Evolutionary conservation across 768 basidiomycete genomes (phyloP), one percentile per base, ranked within the genome.

Genomic region (Lactifluus rugatus): DNA sequence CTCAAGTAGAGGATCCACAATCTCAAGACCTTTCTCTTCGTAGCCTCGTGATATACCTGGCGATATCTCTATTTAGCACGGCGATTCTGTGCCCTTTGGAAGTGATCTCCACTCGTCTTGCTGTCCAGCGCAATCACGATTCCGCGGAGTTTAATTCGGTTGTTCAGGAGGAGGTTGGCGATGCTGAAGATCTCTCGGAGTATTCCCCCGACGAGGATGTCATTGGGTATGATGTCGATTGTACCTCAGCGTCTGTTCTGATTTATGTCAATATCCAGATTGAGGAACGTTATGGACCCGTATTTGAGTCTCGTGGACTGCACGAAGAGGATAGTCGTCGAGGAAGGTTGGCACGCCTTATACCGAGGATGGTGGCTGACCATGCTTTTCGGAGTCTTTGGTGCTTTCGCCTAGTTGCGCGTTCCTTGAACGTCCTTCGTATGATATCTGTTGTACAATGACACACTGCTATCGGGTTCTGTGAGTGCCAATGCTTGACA

Each of bases 311-410:
- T 93, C 32, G 68, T 80, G 8, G 87, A 93, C 67, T 91, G 89
- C 58, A 82, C 76, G 11, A 87, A 86, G 70, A 78, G 82, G 62
- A 89, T 92, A 34, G 67, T 86, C 13, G 77, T 85, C 34, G 90
- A 93, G 69, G 91, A 93, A 68, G 91, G 91, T 1, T 79, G 78
- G 72, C 68, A 69, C 63, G 78, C 87, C 0, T 69, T 93, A 54
- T 90, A 88, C 67, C 83, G 89, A 34, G 90, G 84, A 5, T 92
- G 89, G 89, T 92, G 89, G 90, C 67, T 90, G 50, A 89, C 86
- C 4, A 73, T 87, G 69, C 63, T 89, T 41, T 84, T 81, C 28
- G 79, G 80, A 41, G 68, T 85, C 34, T 72, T 68, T 49, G 84
- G 80, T 61, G 80, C 82, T 50, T 68, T 74, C 25, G 70, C 75